These are phyloP conservation scores for Auriscalpium microsporum DNA, from an alignment of 768 basidiomycete species.

Conservation along the genomic window DNA sequence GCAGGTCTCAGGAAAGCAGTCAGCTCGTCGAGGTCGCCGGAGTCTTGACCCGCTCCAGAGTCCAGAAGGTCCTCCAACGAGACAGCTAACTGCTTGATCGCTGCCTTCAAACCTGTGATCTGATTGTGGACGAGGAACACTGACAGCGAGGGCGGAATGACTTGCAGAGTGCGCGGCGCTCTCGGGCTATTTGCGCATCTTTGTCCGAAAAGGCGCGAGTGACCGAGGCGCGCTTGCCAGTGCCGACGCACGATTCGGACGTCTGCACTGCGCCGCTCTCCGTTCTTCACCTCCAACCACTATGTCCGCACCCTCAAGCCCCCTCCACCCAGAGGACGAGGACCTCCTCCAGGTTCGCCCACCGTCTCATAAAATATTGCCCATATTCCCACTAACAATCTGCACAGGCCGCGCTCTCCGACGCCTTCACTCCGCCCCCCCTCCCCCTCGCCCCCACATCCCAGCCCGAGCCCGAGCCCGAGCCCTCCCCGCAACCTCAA, in stretches of 20 bases:
- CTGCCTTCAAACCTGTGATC: too few species aligned
- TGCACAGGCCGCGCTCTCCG: constrained; percentile 13
- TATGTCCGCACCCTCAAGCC: constrained; percentile 3
- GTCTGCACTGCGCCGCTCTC: background rate
- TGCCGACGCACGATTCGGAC: background rate
- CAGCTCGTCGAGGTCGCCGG: too few species aligned
- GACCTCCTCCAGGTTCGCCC: constrained; percentile 13
- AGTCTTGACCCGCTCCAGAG: too few species aligned
- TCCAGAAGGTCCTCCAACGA: too few species aligned
- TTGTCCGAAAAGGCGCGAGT: background rate
- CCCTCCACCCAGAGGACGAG: constrained; percentile 11
- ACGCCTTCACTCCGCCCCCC: constrained; percentile 10
- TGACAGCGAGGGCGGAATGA: too few species aligned
- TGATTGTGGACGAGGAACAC: too few species aligned
- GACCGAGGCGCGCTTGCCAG: background rate
- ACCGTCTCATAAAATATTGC: too few species aligned
- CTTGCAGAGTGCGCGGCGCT: too few species aligned
- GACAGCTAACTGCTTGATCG: too few species aligned
- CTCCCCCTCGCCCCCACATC: constrained; percentile 8
- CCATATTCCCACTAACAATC: background rate
- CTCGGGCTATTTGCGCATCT: background rate
- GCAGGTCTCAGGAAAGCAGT: too few species aligned
- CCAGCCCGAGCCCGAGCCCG: background rate
- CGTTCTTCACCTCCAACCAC: background rate
- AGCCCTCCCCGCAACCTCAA: background rate